Conservation (phyloP, 257 asterid genomes). For the Oldenlandia corymbosa region DNA sequence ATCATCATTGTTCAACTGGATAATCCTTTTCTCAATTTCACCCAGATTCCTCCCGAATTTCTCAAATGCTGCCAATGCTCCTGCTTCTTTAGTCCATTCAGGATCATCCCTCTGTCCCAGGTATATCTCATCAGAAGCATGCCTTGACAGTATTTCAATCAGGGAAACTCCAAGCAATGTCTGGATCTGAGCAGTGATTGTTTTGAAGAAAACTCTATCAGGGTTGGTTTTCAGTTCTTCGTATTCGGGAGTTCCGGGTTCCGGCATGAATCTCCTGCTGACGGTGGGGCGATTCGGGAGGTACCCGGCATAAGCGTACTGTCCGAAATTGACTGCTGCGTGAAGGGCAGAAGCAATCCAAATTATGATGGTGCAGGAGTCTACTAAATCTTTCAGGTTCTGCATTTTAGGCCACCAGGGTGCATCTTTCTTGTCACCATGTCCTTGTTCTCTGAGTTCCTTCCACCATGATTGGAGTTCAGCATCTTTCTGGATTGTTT, state of each 20-base stretch:
- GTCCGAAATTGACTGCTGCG: slow-evolving; percentile 69
- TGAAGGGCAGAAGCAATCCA: slow-evolving; percentile 85
- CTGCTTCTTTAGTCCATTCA: slow-evolving; percentile 5
- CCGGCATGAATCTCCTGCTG: slow-evolving; percentile 66
- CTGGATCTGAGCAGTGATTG: slow-evolving; percentile 57
- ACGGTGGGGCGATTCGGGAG: slow-evolving; percentile 58
- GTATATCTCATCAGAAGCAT: slow-evolving; percentile 1
- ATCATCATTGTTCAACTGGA: not conserved
- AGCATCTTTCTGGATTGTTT: slow-evolving; percentile 30
- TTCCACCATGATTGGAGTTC: slow-evolving; percentile 87
- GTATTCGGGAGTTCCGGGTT: slow-evolving; percentile 44
- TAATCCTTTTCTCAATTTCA: slow-evolving; percentile 2
- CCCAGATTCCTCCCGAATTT: not conserved
- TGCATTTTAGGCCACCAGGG: slow-evolving; percentile 79
- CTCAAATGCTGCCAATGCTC: not conserved
- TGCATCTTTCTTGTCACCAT: slow-evolving; percentile 61
- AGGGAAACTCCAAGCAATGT: slow-evolving; percentile 55
- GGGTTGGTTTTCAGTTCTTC: slow-evolving; percentile 58
- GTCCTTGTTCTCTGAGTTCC: slow-evolving; percentile 61
- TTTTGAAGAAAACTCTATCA: slow-evolving; percentile 51
- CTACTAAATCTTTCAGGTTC: slow-evolving; percentile 39
- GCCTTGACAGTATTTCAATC: slow-evolving; percentile 28
- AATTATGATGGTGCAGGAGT: slow-evolving; percentile 61
- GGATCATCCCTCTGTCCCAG: not conserved
- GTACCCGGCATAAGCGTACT: slow-evolving; percentile 63